Conservation (phyloP, 768 basidiomycete species). For the Floccularia luteovirens region DNA sequence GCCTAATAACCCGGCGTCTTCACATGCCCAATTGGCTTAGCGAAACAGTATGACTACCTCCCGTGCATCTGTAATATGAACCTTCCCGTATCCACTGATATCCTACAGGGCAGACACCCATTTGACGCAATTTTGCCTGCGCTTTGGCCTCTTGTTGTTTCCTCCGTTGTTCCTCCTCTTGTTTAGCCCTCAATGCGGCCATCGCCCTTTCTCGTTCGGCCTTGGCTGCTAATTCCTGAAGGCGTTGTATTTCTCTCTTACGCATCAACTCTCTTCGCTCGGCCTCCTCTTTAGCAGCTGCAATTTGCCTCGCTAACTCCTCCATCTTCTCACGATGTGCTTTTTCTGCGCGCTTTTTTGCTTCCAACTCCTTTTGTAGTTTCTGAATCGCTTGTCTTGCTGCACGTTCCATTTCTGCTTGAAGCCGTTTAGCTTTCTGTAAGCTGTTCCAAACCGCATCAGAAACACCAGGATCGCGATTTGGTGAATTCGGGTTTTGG, state of each 20-base stretch:
- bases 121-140: constrained; percentile 30
- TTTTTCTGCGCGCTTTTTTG: constrained; percentile 10
- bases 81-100: constrained; percentile 33
- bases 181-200: constrained; percentile 8
- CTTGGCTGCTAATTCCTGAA: constrained; percentile 11
- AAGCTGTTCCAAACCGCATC: constrained; percentile 46
- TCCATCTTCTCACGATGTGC: constrained; percentile 15
- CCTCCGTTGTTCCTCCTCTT: constrained; percentile 14
- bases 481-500: constrained; percentile 3
- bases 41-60: background rate
- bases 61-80: constrained; percentile 34
- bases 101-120: constrained; percentile 44
- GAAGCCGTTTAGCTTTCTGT: constrained; percentile 27
- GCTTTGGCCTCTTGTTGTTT: constrained; percentile 31
- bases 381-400: constrained; percentile 13
- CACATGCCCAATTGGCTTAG: background rate
- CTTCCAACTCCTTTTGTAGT: constrained; percentile 14
- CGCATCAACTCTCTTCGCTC: constrained; percentile 19
- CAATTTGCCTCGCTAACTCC: constrained; percentile 12
- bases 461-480: constrained; percentile 43
- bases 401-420: constrained; percentile 17
- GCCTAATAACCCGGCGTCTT: too few species aligned
- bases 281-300: constrained; percentile 17
- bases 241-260: constrained; percentile 17
- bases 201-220: constrained; percentile 11